Conservation (phyloP, 345 rosid genomes). For the Populus simonii region DNA sequence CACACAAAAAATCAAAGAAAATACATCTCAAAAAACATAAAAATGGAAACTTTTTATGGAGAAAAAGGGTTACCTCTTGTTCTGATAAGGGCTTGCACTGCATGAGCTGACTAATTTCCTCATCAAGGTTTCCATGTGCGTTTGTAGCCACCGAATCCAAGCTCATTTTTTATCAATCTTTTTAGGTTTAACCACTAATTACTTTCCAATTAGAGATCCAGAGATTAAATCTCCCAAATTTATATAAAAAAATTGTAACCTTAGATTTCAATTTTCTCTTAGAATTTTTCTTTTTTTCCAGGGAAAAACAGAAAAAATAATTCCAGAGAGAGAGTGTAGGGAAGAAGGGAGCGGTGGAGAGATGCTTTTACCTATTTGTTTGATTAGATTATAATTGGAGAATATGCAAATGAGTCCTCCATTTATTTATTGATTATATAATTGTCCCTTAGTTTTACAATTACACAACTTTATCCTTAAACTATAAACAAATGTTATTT, state of each 20-base stretch:
- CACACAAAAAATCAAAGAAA: not conserved
- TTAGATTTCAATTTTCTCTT: conserved; percentile 14
- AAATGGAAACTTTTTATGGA: not conserved
- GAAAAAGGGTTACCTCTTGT: conserved; percentile 34
- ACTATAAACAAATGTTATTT: not conserved
- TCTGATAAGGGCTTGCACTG: conserved; percentile 66
- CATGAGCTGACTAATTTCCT: conserved; percentile 56
- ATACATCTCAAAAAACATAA: not conserved
- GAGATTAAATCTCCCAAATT: conserved; percentile 12
- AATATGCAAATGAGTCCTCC: not conserved
- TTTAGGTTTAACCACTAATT: not conserved
- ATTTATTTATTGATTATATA: not conserved
- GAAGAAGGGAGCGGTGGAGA: conserved; percentile 16
- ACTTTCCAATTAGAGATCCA: conserved; percentile 10
- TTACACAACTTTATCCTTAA: not conserved
- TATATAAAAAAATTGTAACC: conserved; percentile 15
- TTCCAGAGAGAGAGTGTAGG: not conserved
- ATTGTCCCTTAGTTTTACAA: not conserved
- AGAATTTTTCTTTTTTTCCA: not conserved
- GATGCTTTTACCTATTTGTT: not conserved
- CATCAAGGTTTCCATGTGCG: conserved; percentile 49
- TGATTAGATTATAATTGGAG: not conserved
- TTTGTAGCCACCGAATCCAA: conserved; percentile 42
- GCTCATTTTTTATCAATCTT: conserved; percentile 28
- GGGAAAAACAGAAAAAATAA: not conserved